Evolutionary conservation across 257 asterid genomes (phyloP).

Genomic region (Solanum sitiens): DNA sequence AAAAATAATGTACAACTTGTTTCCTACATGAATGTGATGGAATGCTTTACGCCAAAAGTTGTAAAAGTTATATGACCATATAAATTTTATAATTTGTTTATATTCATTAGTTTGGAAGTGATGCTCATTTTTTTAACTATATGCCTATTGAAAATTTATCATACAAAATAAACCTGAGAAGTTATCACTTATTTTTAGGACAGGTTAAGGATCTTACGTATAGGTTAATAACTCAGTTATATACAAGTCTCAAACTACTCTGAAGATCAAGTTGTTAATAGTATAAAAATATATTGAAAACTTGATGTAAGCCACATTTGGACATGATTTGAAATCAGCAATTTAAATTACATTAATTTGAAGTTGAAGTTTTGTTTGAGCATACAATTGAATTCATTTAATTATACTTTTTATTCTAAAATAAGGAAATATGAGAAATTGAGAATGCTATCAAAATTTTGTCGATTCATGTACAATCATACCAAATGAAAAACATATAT

Average conservation of each 20-base stretch:
- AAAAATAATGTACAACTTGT: neutral
- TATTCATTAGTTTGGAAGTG: neutral
- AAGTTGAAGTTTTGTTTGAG: neutral
- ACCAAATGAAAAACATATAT: no score
- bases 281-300: no score
- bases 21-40: neutral
- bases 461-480: neutral
- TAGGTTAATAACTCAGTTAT: neutral
- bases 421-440: no score
- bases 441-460: neutral
- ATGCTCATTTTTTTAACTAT: neutral
- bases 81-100: no score
- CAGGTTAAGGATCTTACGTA: neutral
- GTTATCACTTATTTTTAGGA: neutral
- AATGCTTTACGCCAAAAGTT: neutral
- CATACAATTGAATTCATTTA: no score
- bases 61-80: neutral
- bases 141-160: neutral
- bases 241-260: neutral
- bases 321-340: neutral
- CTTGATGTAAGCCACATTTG: neutral
- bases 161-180: neutral
- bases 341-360: neutral
- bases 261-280: no score
- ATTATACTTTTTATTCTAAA: no score